Evolutionary conservation across 495 filamentous ascomycete species (phyloP), one percentile per base, ranked within the genome.

Genomic region (Coniosporium apollinis): DNA sequence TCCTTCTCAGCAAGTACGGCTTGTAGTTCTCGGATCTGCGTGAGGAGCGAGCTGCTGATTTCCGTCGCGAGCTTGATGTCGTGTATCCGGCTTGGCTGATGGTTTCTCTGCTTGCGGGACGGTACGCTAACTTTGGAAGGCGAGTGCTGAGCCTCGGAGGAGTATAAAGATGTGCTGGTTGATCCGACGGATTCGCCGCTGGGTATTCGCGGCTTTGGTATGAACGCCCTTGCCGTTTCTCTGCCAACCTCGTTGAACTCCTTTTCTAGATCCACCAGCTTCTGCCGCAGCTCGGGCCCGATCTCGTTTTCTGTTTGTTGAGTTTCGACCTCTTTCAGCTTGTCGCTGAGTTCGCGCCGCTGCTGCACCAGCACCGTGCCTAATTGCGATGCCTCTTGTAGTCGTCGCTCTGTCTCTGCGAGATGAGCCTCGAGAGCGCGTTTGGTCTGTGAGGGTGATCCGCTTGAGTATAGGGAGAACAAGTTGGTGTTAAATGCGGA

Each of bases 51-150:
- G 11, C 79, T 89, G 46, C 80, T 91, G 34, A 97, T 91, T 43
- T 96, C 87, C 9, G 91, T 82, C 2, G 85, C 87, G 44, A 97
- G 93, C 48, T 94, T 82, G 48, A 96, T 89, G 49, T 97, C 87
- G 54, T 94, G 76, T 9, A 86, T 74, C 14, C 82, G 74, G 46
- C 67, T 83, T 4, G 78, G 69, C 1, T 82, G 79, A 52, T 94
- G 89, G 48, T 96, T 96, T 30, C 91, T 75, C 44, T 87, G 69
- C 49, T 82, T 91, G 36, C 87, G 72, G 5, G 70, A 70, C 1
- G 84, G 86, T 3, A 86, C 81, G 49, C 67, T 80, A 38, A 93
- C 67, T 57, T 94, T 96, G 33, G 80, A 82, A 2, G 89, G 89
- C 17, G 87, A 94, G 34, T 71, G 75, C 2, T 76, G 75, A n/a